phyloP scores from a whole-genome alignment of 495 filamentous ascomycete genomes.

The Penicillium bovifimosum region DNA sequence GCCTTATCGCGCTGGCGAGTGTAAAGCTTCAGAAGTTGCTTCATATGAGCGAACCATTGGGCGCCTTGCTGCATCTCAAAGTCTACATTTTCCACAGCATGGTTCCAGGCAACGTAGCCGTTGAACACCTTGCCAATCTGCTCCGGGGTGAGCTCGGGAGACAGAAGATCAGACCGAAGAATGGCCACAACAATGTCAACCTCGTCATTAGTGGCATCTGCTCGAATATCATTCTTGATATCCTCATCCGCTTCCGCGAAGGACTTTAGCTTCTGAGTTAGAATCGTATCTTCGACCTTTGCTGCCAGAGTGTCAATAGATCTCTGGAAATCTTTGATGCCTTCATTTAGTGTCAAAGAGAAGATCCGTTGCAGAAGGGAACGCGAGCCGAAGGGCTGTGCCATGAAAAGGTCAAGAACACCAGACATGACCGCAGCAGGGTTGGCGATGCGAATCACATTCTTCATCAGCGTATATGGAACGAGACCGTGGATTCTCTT shows the following conservation, averaged over 20 bases:
- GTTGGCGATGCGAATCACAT: slow-evolving; percentile 93
- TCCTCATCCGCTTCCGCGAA: slow-evolving; percentile 71
- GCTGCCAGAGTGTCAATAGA: slow-evolving; percentile 68
- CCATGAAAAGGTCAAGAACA: slow-evolving; percentile 88
- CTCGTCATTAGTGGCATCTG: slow-evolving; percentile 62
- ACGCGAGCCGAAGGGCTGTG: slow-evolving; percentile 85
- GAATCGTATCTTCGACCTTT: slow-evolving; percentile 71
- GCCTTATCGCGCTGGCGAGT: slow-evolving; percentile 89
- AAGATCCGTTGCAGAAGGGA: slow-evolving; percentile 92
- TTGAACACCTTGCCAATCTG: slow-evolving; percentile 86
- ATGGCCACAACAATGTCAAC: slow-evolving; percentile 82
- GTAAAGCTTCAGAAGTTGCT: slow-evolving; percentile 90
- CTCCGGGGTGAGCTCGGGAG: slow-evolving; percentile 59
- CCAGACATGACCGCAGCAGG: slow-evolving; percentile 92
- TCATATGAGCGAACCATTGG: slow-evolving; percentile 85
- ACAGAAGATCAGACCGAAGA: slow-evolving; percentile 65
- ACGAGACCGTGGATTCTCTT: slow-evolving; percentile 91
- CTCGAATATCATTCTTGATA: slow-evolving; percentile 65
- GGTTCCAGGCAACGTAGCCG: slow-evolving; percentile 94
- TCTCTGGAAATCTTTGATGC: slow-evolving; percentile 76
- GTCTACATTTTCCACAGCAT: slow-evolving; percentile 85
- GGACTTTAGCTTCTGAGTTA: slow-evolving; percentile 75
- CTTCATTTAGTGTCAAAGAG: slow-evolving; percentile 83
- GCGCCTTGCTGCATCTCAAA: slow-evolving; percentile 83
- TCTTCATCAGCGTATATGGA: slow-evolving; percentile 89